These are phyloP conservation scores for Chlorella ohadii DNA, from an alignment of 139 green algal genomes.

Conservation along the genomic window DNA sequence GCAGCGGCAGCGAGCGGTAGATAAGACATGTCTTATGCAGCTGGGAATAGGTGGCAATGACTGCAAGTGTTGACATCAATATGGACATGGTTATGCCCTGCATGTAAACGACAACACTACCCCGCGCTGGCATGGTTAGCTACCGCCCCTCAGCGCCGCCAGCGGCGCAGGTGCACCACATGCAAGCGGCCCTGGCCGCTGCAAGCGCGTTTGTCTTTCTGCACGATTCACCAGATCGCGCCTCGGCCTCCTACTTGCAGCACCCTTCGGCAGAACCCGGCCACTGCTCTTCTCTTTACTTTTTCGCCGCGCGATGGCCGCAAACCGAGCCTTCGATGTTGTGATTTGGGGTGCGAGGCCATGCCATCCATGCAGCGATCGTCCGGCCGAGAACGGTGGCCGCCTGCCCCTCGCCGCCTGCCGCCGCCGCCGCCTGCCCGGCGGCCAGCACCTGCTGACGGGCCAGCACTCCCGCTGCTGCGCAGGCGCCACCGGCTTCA, in stretches of 20 bases:
- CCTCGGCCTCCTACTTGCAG: too few species aligned
- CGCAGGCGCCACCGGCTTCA: conserved; percentile 79
- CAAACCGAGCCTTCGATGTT: conserved; percentile 66
- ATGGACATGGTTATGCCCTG: neutral
- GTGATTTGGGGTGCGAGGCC: conserved; percentile 78
- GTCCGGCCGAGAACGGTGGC: too few species aligned
- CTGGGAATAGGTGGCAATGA: too few species aligned
- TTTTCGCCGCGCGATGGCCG: neutral
- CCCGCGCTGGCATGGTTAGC: too few species aligned
- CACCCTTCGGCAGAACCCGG: too few species aligned
- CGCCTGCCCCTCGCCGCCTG: too few species aligned
- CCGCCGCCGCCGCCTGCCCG: neutral
- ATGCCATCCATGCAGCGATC: too few species aligned
- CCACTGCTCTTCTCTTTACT: neutral
- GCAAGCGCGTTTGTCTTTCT: neutral
- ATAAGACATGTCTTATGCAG: too few species aligned
- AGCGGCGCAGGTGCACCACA: neutral
- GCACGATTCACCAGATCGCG: neutral
- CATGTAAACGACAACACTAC: neutral
- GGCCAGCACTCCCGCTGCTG: neutral
- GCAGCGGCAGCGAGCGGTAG: conserved; percentile 4
- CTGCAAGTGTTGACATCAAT: neutral
- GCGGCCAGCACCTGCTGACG: neutral
- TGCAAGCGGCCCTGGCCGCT: too few species aligned
- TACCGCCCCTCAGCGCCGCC: too few species aligned